Conservation (phyloP, 2,329 filamentous ascomycete species). For the Sporothrix protearum region DNA sequence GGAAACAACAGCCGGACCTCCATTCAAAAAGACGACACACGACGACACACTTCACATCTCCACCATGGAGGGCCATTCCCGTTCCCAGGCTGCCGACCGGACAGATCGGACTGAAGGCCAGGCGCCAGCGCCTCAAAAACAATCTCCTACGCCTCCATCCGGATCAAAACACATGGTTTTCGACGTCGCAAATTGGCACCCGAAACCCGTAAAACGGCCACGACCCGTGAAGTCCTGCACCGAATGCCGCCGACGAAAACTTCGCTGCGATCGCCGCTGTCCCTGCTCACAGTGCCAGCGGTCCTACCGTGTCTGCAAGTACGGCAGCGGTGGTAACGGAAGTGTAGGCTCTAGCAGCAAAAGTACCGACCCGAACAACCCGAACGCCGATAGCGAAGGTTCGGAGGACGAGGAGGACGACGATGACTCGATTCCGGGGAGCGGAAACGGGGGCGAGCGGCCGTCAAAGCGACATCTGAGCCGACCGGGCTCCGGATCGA, state of each 20-base stretch:
- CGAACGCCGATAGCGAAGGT: conserved; percentile 40
- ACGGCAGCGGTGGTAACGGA: conserved; percentile 47
- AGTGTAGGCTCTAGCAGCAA: conserved; percentile 28
- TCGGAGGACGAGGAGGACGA: conserved; percentile 31
- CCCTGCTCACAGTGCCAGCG: conserved; percentile 58
- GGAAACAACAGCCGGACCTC: not conserved
- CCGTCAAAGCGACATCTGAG: conserved; percentile 40
- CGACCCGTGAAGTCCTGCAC: conserved; percentile 55
- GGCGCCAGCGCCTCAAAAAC: not conserved
- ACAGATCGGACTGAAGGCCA: not conserved
- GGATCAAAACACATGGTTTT: conserved; percentile 26
- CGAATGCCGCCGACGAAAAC: conserved; percentile 56
- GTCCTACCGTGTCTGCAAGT: conserved; percentile 51
- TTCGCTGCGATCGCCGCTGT: conserved; percentile 53
- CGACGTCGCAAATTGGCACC: conserved; percentile 29
- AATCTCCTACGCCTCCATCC: conserved; percentile 12
- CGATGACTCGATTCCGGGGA: conserved; percentile 22
- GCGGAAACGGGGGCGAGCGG: conserved; percentile 30
- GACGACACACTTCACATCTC: not conserved
- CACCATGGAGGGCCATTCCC: not conserved
- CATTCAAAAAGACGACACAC: not conserved
- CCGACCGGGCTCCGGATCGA: conserved; percentile 8
- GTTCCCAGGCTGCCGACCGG: not conserved
- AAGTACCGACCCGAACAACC: conserved; percentile 47
- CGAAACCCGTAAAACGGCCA: conserved; percentile 47